Conservation (phyloP, 352 stramenopile genomes). For the Pythium brassicae region DNA sequence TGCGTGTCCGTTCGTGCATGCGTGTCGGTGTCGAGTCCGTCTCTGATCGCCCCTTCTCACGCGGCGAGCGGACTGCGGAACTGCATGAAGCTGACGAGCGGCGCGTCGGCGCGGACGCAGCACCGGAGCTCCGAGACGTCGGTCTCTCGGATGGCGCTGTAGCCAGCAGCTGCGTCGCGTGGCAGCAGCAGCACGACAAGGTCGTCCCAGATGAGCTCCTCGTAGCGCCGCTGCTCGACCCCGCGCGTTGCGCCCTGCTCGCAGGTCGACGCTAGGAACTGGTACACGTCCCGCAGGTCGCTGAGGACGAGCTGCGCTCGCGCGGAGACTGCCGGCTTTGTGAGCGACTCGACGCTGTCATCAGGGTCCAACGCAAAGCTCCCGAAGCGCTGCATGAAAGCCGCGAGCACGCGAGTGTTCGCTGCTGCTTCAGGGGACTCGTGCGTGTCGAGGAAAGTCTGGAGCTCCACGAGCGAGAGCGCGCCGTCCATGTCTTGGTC, state of each 20-base stretch:
- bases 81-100: constrained; percentile 17
- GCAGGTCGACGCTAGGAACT: constrained; percentile 10
- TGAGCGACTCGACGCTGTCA: not conserved
- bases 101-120: constrained; percentile 28
- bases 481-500: constrained; percentile 36
- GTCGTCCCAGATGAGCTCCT: constrained; percentile 37
- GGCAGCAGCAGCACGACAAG: constrained; percentile 13
- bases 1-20: no score
- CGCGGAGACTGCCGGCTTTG: not conserved
- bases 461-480: constrained; percentile 22
- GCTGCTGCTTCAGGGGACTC: constrained; percentile 5
- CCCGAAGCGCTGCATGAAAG: constrained; percentile 21
- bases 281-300: constrained; percentile 38
- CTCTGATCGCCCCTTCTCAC: no score
- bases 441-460: constrained; percentile 20
- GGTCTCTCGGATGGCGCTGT: not conserved
- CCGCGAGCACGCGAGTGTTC: not conserved
- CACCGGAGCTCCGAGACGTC: constrained; percentile 22
- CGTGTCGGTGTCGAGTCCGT: no score
- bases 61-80: not conserved
- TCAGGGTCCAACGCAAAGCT: constrained; percentile 3
- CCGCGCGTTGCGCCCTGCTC: not conserved
- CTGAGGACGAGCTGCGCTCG: constrained; percentile 20
- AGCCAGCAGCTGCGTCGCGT: not conserved
- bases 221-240: constrained; percentile 8